Evolutionary conservation across 371 early-diverging fungal species (phyloP).

Genomic region (Rhizopus arrhizus): DNA sequence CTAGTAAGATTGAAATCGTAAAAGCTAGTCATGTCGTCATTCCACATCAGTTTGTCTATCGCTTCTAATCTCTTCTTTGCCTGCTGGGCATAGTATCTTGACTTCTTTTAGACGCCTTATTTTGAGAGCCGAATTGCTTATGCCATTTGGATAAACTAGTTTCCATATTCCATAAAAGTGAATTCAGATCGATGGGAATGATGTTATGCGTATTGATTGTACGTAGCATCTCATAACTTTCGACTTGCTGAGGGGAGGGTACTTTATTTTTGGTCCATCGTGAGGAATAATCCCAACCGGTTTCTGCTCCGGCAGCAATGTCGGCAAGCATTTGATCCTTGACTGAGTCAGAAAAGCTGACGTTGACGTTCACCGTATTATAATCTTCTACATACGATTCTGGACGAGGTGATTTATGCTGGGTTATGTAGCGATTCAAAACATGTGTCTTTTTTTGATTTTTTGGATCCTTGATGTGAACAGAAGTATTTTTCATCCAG

Average conservation of each 20-base stretch:
- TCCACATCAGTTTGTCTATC: constrained; percentile 57
- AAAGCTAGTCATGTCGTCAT: constrained; percentile 45
- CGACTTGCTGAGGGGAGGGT: constrained; percentile 25
- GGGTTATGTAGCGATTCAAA: constrained; percentile 63
- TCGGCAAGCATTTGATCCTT: constrained; percentile 61
- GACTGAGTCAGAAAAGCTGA: constrained; percentile 25
- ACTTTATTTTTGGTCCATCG: constrained; percentile 64
- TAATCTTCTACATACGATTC: constrained; percentile 81
- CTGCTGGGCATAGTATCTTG: constrained; percentile 34
- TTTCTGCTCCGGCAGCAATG: constrained; percentile 83
- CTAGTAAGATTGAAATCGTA: constrained; percentile 61
- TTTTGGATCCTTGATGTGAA: constrained; percentile 37
- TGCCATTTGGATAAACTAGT: constrained; percentile 58
- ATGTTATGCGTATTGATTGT: constrained; percentile 63
- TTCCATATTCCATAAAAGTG: constrained; percentile 78
- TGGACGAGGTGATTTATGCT: constrained; percentile 68
- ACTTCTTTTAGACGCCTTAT: constrained; percentile 23
- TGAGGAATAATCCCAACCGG: constrained; percentile 88
- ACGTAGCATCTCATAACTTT: constrained; percentile 44
- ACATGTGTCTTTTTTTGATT: constrained; percentile 14
- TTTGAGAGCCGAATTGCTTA: constrained; percentile 24
- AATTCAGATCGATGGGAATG: constrained; percentile 87
- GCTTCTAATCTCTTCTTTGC: constrained; percentile 47
- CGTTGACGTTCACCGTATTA: constrained; percentile 49
- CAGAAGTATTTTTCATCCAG: constrained; percentile 64